Evolutionary conservation across 2,329 filamentous ascomycete genomes (phyloP).

Genomic region (Fusarium palustre): DNA sequence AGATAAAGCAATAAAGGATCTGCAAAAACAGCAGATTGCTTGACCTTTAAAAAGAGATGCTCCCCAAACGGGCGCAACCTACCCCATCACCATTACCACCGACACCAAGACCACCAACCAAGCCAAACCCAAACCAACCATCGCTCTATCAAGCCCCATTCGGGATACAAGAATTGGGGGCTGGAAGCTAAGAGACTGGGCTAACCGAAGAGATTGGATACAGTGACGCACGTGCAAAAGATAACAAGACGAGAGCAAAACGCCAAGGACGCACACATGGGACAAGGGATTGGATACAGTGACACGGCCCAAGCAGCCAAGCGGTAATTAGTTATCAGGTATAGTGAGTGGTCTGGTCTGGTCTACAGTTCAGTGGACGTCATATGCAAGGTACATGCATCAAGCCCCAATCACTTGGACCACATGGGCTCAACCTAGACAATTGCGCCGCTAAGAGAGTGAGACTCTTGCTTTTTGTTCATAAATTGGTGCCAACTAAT

Average conservation of each 20-base stretch:
- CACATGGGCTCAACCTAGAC: conserved; percentile 10
- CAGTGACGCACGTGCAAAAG: conserved; percentile 33
- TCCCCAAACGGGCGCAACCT: neutral
- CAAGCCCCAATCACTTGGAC: conserved; percentile 25
- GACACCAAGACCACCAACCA: no score
- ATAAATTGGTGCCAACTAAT: neutral
- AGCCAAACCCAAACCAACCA: conserved; percentile 3
- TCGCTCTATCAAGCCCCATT: neutral
- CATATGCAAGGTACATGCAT: conserved; percentile 24
- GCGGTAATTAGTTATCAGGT: conserved; percentile 7
- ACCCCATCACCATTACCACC: neutral
- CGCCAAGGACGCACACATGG: conserved; percentile 29
- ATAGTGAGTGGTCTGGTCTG: no score
- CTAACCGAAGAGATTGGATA: neutral
- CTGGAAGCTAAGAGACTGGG: neutral
- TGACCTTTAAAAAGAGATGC: conserved; percentile 9
- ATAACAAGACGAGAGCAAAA: conserved; percentile 6
- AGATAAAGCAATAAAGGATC: neutral
- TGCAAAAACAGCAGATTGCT: conserved; percentile 10
- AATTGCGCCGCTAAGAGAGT: neutral
- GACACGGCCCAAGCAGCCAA: no score
- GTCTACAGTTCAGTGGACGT: neutral
- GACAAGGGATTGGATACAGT: conserved; percentile 27
- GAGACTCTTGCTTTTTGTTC: no score
- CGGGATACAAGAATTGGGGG: conserved; percentile 5